Evolutionary conservation across 2,329 filamentous ascomycete genomes (phyloP).

Genomic region (Cladophialophora chaetospira): DNA sequence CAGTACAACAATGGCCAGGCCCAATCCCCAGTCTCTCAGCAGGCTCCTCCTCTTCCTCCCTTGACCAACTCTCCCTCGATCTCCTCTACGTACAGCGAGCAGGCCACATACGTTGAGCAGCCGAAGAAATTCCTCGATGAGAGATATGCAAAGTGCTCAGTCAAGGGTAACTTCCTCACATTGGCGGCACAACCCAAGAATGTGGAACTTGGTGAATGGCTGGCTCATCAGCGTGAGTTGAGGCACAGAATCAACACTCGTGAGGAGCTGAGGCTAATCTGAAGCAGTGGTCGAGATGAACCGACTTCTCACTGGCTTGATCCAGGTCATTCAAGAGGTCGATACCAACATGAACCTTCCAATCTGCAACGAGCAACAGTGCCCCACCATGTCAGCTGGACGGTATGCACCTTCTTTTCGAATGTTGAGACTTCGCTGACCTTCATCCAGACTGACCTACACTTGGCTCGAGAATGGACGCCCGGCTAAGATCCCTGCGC

Average conservation of each 20-base stretch:
- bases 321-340: slow-evolving; percentile 82
- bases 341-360: slow-evolving; percentile 72
- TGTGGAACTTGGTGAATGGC: slow-evolving; percentile 92
- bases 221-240: slow-evolving; percentile 81
- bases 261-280: slow-evolving; percentile 17
- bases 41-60: slow-evolving; percentile 36
- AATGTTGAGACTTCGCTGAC: not conserved
- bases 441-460: slow-evolving; percentile 74
- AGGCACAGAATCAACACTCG: not conserved
- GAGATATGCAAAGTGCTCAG: slow-evolving; percentile 74
- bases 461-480: slow-evolving; percentile 91
- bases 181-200: slow-evolving; percentile 89
- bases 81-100: slow-evolving; percentile 40
- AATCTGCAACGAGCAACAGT: slow-evolving; percentile 81
- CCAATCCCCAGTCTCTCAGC: slow-evolving; percentile 36
- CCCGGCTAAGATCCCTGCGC: slow-evolving; percentile 87
- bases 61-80: slow-evolving; percentile 45
- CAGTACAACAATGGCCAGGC: slow-evolving; percentile 36
- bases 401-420: slow-evolving; percentile 60
- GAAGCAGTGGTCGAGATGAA: slow-evolving; percentile 84
- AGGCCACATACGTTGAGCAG: slow-evolving; percentile 43
- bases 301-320: slow-evolving; percentile 83
- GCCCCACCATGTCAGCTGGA: slow-evolving; percentile 92
- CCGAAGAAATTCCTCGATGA: slow-evolving; percentile 55
- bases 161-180: slow-evolving; percentile 97